phyloP scores from a whole-genome alignment of 345 rosid genomes.

The Garcia nutans region DNA sequence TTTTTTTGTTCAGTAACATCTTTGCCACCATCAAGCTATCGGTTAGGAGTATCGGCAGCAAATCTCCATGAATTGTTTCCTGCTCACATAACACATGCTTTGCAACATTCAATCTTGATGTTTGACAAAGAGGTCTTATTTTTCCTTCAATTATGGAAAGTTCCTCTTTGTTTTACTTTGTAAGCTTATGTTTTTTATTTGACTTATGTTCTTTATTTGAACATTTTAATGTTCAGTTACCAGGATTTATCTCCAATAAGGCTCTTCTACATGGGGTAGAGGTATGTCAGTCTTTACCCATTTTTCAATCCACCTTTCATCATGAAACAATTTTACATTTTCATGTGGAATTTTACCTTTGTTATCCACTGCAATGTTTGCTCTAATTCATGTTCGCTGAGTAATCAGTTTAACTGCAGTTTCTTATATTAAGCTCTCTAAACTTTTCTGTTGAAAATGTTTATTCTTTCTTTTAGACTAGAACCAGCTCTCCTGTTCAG shows the following conservation, averaged over 20 bases:
- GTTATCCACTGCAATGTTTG: not conserved
- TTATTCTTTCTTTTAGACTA: slow-evolving; percentile 52
- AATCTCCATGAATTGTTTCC: slow-evolving; percentile 83
- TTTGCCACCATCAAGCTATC: slow-evolving; percentile 86
- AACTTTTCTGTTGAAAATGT: not conserved
- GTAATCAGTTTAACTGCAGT: not conserved
- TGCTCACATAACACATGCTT: slow-evolving; percentile 59
- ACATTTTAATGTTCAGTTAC: slow-evolving; percentile 54
- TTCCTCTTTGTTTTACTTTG: too few species aligned
- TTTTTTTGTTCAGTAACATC: slow-evolving; percentile 55
- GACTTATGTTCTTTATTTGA: slow-evolving; percentile 14
- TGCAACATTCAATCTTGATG: slow-evolving; percentile 58
- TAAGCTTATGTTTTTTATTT: slow-evolving; percentile 11
- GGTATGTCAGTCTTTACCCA: slow-evolving; percentile 40
- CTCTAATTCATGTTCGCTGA: not conserved
- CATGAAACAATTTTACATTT: not conserved
- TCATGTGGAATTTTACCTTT: not conserved
- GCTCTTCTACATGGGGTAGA: slow-evolving; percentile 97
- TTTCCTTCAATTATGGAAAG: too few species aligned
- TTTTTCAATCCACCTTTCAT: slow-evolving; percentile 4
- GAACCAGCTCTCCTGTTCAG: slow-evolving; percentile 89
- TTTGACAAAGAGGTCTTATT: slow-evolving; percentile 75
- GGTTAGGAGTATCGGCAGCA: slow-evolving; percentile 83
- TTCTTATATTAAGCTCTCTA: not conserved
- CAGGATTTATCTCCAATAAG: slow-evolving; percentile 79